These are phyloP conservation scores for Zelopaecilomyces penicillatus DNA, from an alignment of 2,329 filamentous ascomycete species.

Conservation along the genomic window DNA sequence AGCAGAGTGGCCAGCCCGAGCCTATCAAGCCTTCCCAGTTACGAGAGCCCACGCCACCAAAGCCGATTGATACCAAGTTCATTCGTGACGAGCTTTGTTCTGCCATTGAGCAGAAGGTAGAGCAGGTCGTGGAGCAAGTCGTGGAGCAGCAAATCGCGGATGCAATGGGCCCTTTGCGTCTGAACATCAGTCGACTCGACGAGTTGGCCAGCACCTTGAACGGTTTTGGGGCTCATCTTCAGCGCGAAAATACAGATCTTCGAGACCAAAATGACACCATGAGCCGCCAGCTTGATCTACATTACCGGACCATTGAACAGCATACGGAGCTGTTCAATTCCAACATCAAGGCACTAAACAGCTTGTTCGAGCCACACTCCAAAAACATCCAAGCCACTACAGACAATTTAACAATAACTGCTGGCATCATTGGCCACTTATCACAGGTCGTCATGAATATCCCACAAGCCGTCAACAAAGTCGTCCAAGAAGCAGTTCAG, in stretches of 20 bases:
- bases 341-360: conserved; percentile 12
- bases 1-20: no score
- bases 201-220: conserved; percentile 2
- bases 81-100: conserved; percentile 18
- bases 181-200: conserved; percentile 16
- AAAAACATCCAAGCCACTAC: conserved; percentile 7
- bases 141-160: conserved; percentile 25
- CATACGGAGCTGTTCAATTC: conserved; percentile 11
- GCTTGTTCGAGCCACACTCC: conserved; percentile 14
- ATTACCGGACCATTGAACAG: conserved; percentile 14
- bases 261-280: conserved; percentile 18
- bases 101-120: conserved; percentile 21
- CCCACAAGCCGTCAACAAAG: conserved; percentile 17
- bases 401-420: conserved; percentile 15
- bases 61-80: neutral
- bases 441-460: conserved; percentile 18
- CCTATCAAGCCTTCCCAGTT: no score
- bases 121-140: conserved; percentile 18
- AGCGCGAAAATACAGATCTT: conserved; percentile 11
- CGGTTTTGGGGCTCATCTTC: neutral
- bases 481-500: conserved; percentile 16
- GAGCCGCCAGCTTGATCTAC: conserved; percentile 19
- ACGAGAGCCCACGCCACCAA: neutral
- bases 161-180: conserved; percentile 21
- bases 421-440: conserved; percentile 15